Base-by-base conservation (phyloP, 2,329 filamentous ascomycete genomes). In the Fusarium odoratissimum region DNA sequence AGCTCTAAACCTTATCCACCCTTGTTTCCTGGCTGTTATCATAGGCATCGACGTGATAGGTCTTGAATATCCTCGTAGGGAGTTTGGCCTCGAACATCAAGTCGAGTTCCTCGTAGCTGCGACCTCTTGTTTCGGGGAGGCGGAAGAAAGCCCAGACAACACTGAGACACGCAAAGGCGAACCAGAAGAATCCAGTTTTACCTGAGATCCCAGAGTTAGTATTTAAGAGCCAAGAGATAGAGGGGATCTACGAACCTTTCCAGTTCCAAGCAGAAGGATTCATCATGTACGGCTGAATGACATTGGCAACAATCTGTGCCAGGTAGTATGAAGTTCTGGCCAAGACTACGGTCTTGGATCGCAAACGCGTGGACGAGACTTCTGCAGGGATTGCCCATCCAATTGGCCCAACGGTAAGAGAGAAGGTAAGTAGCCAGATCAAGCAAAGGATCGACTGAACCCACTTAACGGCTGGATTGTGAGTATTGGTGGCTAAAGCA, bases 191-290 rank as follows among this genome's bases (percentile, higher is more conserved):
- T 5, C 46, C 46, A 33, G 46, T 49, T 5, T 49, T 49, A 4
- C 46, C 46, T 49, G 11, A 13, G n/a, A 33, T 13, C 0, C 0
- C 13, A 23, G 3, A 1, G 11, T 49, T 49, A 49, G 30, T 33
- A 49, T 19, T 8, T 37, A 9, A 37, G 4, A 37, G 17, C 35
- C 14, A 17, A 17, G 5, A 37, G 4, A 37, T 37, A 17, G 17
- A 17, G 35, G 35, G 8, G 4, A 37, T 14, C 17, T 17, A 37
- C 35, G 2, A 14, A 17, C 35, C 35, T 9, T 49, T 49, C 46
- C 30, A 49, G 11, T 49, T 49, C 30, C 46, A 49, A 12, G 46
- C 46, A 19, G 28, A 31, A 13, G 46, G 46, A 19, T 49, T 49
- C 46, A 49, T 49, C 46, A 49, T 49, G 0, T 49, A 49, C 3